Percentiles rank a stretch among this genome's conserved stretches.
Conservation (phyloP, 768 basidiomycete genomes). For the Termitomyces titanicus region DNA sequence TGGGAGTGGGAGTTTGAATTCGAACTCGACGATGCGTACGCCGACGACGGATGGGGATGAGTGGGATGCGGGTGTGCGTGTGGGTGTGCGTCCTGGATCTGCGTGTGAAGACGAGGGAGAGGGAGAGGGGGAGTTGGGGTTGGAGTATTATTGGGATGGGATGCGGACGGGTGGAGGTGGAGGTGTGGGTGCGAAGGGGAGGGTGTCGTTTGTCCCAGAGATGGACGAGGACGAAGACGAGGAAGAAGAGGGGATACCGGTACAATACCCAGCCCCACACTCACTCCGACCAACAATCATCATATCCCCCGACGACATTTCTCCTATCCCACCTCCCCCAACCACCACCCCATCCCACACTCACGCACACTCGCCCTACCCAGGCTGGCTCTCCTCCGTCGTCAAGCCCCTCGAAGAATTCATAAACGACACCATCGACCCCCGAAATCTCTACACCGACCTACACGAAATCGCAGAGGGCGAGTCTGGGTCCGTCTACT, state of each 20-base stretch:
- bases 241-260: conserved; percentile 14
- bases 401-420: conserved; percentile 58
- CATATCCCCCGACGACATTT: background rate
- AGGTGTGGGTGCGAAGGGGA: conserved; percentile 23
- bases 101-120: background rate
- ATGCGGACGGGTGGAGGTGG: background rate
- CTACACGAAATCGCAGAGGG: conserved; percentile 81
- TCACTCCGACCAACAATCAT: too few species aligned
- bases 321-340: background rate
- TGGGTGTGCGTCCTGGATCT: background rate
- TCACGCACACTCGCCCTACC: too few species aligned
- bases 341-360: background rate
- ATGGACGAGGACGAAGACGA: conserved; percentile 3
- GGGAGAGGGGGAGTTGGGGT: background rate
- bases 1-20: too few species aligned
- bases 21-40: too few species aligned
- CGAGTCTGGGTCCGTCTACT: conserved; percentile 70
- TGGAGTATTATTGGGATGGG: background rate
- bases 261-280: too few species aligned
- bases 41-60: conserved; percentile 1
- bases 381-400: conserved; percentile 59
- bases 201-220: conserved; percentile 6
- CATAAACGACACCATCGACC: conserved; percentile 61
- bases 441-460: conserved; percentile 59
- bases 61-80: background rate